phyloP scores from a whole-genome alignment of 495 filamentous ascomycete species.

The Pseudotulostoma volvatum region DNA sequence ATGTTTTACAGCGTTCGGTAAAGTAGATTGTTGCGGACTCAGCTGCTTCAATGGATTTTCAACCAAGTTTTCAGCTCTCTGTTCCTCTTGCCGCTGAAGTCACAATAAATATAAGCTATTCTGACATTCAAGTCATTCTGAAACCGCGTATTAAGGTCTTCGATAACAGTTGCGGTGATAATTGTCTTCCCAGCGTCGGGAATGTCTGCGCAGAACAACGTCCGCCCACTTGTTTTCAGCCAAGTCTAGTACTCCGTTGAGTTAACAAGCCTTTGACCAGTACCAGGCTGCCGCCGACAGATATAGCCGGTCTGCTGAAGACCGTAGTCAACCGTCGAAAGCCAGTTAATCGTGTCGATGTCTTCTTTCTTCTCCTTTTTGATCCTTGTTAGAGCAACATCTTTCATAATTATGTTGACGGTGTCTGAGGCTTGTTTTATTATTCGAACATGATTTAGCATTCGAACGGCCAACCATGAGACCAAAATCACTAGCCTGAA shows the following conservation, averaged over 20 bases:
- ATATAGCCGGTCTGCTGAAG: slow-evolving; percentile 4
- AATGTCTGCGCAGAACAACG: slow-evolving; percentile 26
- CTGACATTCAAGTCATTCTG: slow-evolving; percentile 3
- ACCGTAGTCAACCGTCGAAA: slow-evolving; percentile 2
- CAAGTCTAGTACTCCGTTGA: no score
- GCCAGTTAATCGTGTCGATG: no score
- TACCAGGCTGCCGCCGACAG: no score
- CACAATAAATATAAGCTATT: slow-evolving; percentile 24
- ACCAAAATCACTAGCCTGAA: no score
- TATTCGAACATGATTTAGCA: no score
- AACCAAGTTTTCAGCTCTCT: slow-evolving; percentile 12
- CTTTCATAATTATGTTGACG: no score
- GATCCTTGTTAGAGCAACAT: no score
- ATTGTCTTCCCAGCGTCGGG: slow-evolving; percentile 21
- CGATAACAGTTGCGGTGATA: slow-evolving; percentile 12
- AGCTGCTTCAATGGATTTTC: slow-evolving; percentile 21
- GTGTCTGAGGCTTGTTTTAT: no score
- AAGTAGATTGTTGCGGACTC: not conserved
- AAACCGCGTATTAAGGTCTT: slow-evolving; percentile 6
- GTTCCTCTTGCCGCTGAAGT: slow-evolving; percentile 14
- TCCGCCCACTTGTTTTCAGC: no score
- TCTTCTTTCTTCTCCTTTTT: no score
- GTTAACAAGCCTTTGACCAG: no score
- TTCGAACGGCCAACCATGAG: no score
- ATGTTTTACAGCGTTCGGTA: not conserved